phyloP scores from a whole-genome alignment of 768 basidiomycete genomes.

The Lyophyllum shimeji region DNA sequence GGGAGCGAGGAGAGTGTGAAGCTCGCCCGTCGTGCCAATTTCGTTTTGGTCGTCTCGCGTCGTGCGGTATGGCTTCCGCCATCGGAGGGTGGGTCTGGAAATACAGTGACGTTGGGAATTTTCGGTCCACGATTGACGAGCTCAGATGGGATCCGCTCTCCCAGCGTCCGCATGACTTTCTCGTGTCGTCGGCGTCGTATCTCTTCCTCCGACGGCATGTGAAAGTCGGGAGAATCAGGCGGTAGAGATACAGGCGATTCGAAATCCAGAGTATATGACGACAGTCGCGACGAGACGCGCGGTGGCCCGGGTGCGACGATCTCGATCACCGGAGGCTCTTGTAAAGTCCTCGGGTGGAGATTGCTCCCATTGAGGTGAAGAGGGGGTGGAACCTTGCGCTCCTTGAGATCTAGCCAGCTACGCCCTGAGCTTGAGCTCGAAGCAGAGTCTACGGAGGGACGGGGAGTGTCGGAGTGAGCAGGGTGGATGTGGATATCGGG shows the following conservation, averaged over 20 bases:
- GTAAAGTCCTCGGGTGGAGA: not conserved
- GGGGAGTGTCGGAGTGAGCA: not conserved
- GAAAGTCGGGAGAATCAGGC: slow-evolving; percentile 9
- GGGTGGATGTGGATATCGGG: not conserved
- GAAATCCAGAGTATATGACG: not conserved
- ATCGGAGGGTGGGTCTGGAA: slow-evolving; percentile 12
- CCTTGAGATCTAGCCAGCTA: not conserved
- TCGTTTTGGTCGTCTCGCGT: not conserved
- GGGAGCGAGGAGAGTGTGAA: slow-evolving; percentile 12
- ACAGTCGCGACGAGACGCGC: slow-evolving; percentile 5
- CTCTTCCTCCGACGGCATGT: slow-evolving; percentile 15
- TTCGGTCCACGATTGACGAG: slow-evolving; percentile 11
- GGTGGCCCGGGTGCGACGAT: slow-evolving; percentile 11
- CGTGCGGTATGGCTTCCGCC: not conserved
- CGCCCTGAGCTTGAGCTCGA: not conserved
- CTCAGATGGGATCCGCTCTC: slow-evolving; percentile 20
- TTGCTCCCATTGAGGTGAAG: slow-evolving; percentile 12
- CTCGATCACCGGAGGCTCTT: slow-evolving; percentile 6
- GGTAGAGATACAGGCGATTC: slow-evolving; percentile 1
- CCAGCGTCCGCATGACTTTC: slow-evolving; percentile 21
- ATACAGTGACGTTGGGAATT: not conserved
- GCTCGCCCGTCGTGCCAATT: slow-evolving; percentile 8
- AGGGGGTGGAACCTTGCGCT: slow-evolving; percentile 11
- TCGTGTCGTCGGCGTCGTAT: slow-evolving; percentile 12
- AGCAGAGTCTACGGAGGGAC: not conserved